Evolutionary conservation across 192 early-diverging fungal species (phyloP), one percentile per base, ranked within the genome.

Genomic region (Rhizophagus sp.): DNA sequence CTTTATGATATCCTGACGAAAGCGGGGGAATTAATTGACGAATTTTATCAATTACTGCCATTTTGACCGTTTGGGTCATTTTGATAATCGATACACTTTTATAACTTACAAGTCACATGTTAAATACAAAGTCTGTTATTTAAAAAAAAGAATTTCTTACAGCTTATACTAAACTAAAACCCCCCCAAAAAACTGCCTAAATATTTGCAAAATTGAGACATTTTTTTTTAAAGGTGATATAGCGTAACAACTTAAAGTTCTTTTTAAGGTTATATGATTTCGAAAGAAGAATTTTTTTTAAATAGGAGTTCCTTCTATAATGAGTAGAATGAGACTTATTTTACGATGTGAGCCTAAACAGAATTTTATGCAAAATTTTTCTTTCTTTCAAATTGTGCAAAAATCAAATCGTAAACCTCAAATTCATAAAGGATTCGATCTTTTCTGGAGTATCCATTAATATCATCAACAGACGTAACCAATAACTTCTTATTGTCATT

Each of bases 381-480:
- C 15, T 36, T 7, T 41, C 15, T 68, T 68, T 68, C 33, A 82
- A 92, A 96, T 84, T 94, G 92, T 41, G 88, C 92, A 88, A 94
- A 96, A 76, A 93, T 88, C 39, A 96, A 83, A 83, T 94, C 91
- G 82, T 93, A 96, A 44, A 91, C 90, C 69, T 93, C 92, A 87
- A 96, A 93, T 79, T 93, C 92, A 83, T 94, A 94, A 50, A 96
- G 81, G 41, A 95, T 94, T 47, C 90, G 85, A 79, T 96, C 92
- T 2, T 88, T 86, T 9, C 88, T 84, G 76, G 83, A 87, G 81
- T 92, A 96, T 6, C 91, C 92, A 11, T 84, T 75, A 44, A 96
- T 79, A 13, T 85, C 82, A 4, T 85, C 88, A 81, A 88, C 81
- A 34, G 87, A 84, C 33, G 82, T 79, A 25, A 88, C 66, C 82